Percentiles rank a stretch among this genome's conserved stretches.
Conservation (phyloP, 768 basidiomycete species). For the Boletus rufocinnamomeus region DNA sequence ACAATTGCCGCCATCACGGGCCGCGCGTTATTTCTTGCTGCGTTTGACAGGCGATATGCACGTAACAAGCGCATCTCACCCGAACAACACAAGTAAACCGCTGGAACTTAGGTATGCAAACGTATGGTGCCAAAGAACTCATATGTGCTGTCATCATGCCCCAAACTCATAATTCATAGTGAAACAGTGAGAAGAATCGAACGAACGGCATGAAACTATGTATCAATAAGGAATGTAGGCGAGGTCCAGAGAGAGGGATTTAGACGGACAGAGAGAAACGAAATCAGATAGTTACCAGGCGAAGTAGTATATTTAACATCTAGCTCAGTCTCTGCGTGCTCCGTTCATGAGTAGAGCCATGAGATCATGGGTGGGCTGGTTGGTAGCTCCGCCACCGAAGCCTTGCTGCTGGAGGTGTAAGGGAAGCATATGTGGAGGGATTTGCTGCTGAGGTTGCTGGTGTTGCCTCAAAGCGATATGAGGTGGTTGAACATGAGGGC, state of each 20-base stretch:
- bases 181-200: conserved; percentile 26
- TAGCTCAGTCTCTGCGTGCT: conserved; percentile 58
- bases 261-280: conserved; percentile 10
- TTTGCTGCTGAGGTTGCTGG: conserved; percentile 47
- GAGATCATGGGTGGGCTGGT: conserved; percentile 68
- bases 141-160: conserved; percentile 5
- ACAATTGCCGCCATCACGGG: conserved; percentile 23
- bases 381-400: conserved; percentile 45
- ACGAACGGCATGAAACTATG: conserved; percentile 31
- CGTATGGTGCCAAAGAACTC: conserved; percentile 3
- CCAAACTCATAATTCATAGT: conserved; percentile 29
- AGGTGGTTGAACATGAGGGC: conserved; percentile 33
- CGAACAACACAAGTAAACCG: conserved; percentile 1
- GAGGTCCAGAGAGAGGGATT: conserved; percentile 26
- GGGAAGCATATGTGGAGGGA: conserved; percentile 53
- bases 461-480: conserved; percentile 37
- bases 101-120: not conserved
- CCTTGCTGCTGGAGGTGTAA: conserved; percentile 67
- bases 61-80: conserved; percentile 15
- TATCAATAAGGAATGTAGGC: conserved; percentile 35
- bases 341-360: conserved; percentile 86
- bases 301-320: conserved; percentile 17
- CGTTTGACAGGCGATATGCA: conserved; percentile 14
- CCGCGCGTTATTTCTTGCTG: conserved; percentile 3
- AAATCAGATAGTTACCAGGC: conserved; percentile 16